These are phyloP conservation scores for Penicillium sp. DNA, from an alignment of 2,329 filamentous ascomycete species.

Conservation along the genomic window DNA sequence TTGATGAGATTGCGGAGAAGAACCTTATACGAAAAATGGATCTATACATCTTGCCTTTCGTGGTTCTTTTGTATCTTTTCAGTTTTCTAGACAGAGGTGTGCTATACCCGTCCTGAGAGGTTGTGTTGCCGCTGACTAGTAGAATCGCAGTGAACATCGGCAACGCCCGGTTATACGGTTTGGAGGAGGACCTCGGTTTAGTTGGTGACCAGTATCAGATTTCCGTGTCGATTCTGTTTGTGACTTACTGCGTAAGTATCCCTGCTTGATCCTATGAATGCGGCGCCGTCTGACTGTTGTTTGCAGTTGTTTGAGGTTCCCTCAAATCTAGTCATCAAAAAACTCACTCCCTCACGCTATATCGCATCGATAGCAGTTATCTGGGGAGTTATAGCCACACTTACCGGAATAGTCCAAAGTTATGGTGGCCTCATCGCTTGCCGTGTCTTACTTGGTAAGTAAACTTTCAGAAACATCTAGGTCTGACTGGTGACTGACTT, in stretches of 20 bases:
- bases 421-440: constrained; percentile 71
- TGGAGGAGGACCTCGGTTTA: constrained; percentile 67
- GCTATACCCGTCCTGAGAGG: neutral
- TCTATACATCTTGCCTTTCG: constrained; percentile 46
- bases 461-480: no score
- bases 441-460: constrained; percentile 62
- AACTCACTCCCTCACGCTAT: constrained; percentile 66
- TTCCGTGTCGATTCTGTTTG: constrained; percentile 69
- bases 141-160: constrained; percentile 67
- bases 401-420: constrained; percentile 68
- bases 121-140: constrained; percentile 18
- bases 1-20: constrained; percentile 36
- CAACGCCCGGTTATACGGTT: constrained; percentile 68
- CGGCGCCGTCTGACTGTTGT: constrained; percentile 13
- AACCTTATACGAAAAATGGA: constrained; percentile 47
- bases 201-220: constrained; percentile 71
- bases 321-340: constrained; percentile 68
- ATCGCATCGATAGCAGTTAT: constrained; percentile 64
- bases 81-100: constrained; percentile 71
- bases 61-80: constrained; percentile 65
- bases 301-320: constrained; percentile 63
- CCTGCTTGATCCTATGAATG: neutral
- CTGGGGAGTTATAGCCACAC: constrained; percentile 52
- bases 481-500: constrained; percentile 3
- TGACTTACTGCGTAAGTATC: constrained; percentile 60